Conservation (phyloP, 345 rosid species). For the Odontarrhena argentea region DNA sequence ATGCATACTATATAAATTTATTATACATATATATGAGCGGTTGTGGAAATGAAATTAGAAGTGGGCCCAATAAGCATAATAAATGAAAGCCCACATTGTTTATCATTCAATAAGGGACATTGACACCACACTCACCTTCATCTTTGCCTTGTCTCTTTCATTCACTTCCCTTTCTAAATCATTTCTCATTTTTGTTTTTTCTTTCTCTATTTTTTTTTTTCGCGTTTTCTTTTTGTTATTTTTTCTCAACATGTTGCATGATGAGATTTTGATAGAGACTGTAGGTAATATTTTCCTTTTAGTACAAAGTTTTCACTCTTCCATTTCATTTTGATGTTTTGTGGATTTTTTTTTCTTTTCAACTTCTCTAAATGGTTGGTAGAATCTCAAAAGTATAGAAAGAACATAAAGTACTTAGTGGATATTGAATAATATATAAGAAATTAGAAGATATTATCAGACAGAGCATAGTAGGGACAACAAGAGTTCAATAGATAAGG, state of each 20-base stretch:
- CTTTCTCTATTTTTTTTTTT: neutral
- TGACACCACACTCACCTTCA: constrained; percentile 41
- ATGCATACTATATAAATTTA: neutral
- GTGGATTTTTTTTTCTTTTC: neutral
- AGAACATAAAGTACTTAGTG: neutral
- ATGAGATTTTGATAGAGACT: constrained; percentile 13
- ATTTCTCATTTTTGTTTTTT: constrained; percentile 29
- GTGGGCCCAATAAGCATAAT: constrained; percentile 37
- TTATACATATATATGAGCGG: constrained; percentile 17
- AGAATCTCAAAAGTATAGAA: neutral
- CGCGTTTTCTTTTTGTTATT: constrained; percentile 33
- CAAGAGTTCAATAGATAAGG: constrained; percentile 27
- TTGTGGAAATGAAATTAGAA: constrained; percentile 34
- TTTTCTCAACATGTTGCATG: constrained; percentile 29
- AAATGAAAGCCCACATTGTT: constrained; percentile 29
- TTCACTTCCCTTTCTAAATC: constrained; percentile 29
- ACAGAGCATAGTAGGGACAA: constrained; percentile 33
- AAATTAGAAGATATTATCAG: neutral
- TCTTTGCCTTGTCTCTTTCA: constrained; percentile 39
- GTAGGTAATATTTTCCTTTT: neutral
- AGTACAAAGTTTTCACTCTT: constrained; percentile 7
- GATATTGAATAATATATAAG: constrained; percentile 7
- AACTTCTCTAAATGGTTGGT: constrained; percentile 15
- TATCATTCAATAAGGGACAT: constrained; percentile 39
- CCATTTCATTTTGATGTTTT: neutral